phyloP scores from a whole-genome alignment of 2,329 filamentous ascomycete genomes.

The Aspergillus amoenus region DNA sequence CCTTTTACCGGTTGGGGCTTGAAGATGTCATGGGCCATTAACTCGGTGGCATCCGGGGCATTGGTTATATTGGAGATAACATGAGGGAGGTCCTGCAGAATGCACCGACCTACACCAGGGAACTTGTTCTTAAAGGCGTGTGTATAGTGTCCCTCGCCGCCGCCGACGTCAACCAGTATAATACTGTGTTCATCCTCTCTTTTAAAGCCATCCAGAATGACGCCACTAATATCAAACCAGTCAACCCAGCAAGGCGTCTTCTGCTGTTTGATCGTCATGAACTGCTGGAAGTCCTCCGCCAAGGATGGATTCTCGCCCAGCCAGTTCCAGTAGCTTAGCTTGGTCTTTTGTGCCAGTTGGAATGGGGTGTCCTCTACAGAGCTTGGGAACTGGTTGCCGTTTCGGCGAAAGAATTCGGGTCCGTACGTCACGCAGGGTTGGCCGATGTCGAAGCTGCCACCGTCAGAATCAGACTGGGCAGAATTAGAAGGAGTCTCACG shows the following conservation, averaged over 20 bases:
- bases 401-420: not conserved
- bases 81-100: conserved; percentile 20
- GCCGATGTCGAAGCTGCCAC: not conserved
- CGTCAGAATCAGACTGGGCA: not conserved
- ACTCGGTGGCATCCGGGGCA: conserved; percentile 6
- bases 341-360: conserved; percentile 7
- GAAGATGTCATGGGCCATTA: conserved; percentile 23
- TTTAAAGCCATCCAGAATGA: conserved; percentile 2
- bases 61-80: conserved; percentile 14
- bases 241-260: conserved; percentile 13
- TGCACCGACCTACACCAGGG: not conserved
- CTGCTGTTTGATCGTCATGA: conserved; percentile 16
- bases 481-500: not conserved
- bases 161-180: not conserved
- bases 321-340: conserved; percentile 18
- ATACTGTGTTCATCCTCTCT: not conserved
- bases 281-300: conserved; percentile 17
- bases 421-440: not conserved
- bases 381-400: not conserved
- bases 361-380: not conserved
- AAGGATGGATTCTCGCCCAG: conserved; percentile 15
- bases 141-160: not conserved
- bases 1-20: conserved; percentile 19
- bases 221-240: conserved; percentile 14
- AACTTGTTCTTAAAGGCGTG: not conserved